Percentiles rank a stretch among this genome's conserved stretches.
phyloP scores from a whole-genome alignment of 495 filamentous ascomycete species.

The Neurospora sp. region DNA sequence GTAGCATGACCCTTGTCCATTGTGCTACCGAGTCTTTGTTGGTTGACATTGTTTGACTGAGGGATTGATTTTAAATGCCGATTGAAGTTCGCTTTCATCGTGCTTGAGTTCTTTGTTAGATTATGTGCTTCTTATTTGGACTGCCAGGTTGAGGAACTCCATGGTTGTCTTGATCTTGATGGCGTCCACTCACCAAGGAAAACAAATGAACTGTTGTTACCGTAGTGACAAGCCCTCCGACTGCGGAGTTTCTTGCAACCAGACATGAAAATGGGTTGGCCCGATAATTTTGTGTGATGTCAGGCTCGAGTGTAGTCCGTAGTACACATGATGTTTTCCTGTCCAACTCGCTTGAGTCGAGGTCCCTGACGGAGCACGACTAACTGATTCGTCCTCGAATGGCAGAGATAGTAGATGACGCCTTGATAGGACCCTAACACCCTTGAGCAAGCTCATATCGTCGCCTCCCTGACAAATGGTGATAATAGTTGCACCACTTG shows the following conservation, averaged over 20 bases:
- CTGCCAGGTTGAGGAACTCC: background rate
- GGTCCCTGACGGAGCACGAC: background rate
- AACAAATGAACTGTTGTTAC: background rate
- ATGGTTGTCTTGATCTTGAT: background rate
- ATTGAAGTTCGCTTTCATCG: background rate
- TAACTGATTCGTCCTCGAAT: background rate
- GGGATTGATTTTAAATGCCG: background rate
- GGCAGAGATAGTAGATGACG: background rate
- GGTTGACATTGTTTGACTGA: background rate
- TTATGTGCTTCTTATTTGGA: background rate
- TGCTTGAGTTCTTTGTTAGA: background rate
- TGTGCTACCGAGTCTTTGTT: background rate
- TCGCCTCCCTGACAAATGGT: background rate
- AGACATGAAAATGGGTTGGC: background rate
- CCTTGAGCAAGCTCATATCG: background rate
- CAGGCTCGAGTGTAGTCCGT: background rate
- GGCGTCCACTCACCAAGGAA: background rate
- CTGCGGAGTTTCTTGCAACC: background rate
- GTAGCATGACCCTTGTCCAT: background rate
- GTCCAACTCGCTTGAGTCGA: background rate
- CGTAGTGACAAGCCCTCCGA: background rate
- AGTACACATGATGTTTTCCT: background rate
- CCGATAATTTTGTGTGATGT: background rate
- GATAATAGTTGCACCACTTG: background rate
- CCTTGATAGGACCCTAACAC: background rate